Percentiles rank a stretch among this genome's conserved stretches.
Evolutionary conservation across 805 yeast species (phyloP).

Genomic region (Kurtzmaniella fragi): DNA sequence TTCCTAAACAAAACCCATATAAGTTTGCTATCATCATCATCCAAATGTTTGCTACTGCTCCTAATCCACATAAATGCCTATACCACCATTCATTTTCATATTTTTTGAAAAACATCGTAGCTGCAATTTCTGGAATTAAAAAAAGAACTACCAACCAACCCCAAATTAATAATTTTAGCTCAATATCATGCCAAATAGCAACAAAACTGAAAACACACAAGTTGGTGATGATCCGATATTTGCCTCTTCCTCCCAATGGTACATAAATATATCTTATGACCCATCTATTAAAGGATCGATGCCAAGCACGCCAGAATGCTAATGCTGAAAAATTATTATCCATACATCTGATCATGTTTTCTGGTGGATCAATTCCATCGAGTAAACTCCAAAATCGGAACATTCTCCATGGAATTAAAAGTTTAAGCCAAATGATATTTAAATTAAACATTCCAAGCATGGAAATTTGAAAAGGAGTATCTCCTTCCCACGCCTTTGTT

Average conservation of each 20-base stretch:
- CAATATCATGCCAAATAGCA: constrained; percentile 98
- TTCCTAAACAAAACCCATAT: constrained; percentile 90
- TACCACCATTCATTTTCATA: constrained; percentile 58
- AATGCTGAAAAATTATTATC: constrained; percentile 88
- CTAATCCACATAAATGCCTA: constrained; percentile 77
- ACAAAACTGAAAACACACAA: constrained; percentile 90
- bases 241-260: constrained; percentile 81
- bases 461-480: constrained; percentile 86
- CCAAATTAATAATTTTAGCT: constrained; percentile 82
- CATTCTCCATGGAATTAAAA: constrained; percentile 92
- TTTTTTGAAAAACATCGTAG: constrained; percentile 41
- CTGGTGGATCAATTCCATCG: constrained; percentile 96
- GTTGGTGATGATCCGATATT: constrained; percentile 66
- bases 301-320: constrained; percentile 99
- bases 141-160: constrained; percentile 92
- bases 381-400: constrained; percentile 88
- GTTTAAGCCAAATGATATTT: constrained; percentile 87
- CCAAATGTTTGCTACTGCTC: constrained; percentile 90
- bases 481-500: constrained; percentile 83
- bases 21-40: constrained; percentile 97
- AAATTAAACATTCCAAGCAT: constrained; percentile 92
- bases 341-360: constrained; percentile 95
- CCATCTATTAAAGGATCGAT: constrained; percentile 89
- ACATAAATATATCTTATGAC: constrained; percentile 81
- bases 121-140: constrained; percentile 76